Base-by-base conservation (phyloP, 768 basidiomycete species). In the Hypsizygus marmoreus region DNA sequence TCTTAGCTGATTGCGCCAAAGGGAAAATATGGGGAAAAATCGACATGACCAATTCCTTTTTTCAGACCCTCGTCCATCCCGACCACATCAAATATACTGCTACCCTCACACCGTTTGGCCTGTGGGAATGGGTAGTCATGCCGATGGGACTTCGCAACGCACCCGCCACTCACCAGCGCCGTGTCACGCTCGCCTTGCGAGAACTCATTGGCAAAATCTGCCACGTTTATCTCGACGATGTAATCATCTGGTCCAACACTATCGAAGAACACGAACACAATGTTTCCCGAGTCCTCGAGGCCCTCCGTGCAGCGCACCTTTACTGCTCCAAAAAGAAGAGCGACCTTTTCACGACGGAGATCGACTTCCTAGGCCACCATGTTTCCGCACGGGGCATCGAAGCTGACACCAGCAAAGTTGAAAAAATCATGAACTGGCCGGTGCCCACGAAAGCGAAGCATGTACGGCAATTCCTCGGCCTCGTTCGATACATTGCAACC, bases 161-260 rank as follows among this genome's bases (percentile, higher is more conserved):
- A 0, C 68, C 65, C 0, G 43, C 66, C 0, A 66, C 65, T 0
- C 69, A 72, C 30, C 69, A 71, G 29, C 38, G 57, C 0, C 45
- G 64, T 0, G 67, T 75, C 30, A 68, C 61, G 2, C 34, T 47
- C 1, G 68, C 70, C 0, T 55, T 79, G 0, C 30, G 53, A 0
- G 46, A 59, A 0, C 53, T 55, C 7, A 61, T 79, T 23, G 73
- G 75, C 0, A 54, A 56, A 1, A 64, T 75, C 30, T 70, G 72
- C 35, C 69, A 76, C 41, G 60, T 73, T 0, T 76, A 76, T 48
- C 54, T 77, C 0, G 70, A 77, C 47, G 66, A 76, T 38, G 70
- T 76, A 22, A 56, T 77, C 9, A 72, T 75, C 12, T 76, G 69
- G 67, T 77, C 71, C 0, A 6, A 70, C 0, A 45, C 56, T 0